Evolutionary conservation across 1,284 basidiomycete genomes (phyloP), one percentile per base, ranked within the genome.

Genomic region (Cystobasidium slooffiae): DNA sequence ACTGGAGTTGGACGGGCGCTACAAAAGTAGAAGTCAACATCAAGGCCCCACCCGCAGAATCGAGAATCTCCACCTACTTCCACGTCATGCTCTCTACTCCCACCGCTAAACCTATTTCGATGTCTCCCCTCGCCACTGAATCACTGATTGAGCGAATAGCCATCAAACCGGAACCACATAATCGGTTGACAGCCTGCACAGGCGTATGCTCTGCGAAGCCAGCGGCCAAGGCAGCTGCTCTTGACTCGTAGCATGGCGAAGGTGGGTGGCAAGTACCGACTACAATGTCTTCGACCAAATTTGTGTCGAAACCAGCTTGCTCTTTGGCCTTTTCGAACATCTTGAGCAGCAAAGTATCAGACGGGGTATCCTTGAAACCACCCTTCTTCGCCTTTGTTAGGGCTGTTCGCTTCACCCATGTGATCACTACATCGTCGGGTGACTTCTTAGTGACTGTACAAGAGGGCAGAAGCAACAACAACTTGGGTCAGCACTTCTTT

Each of bases 21-120:
- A n/a, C n/a, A n/a, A n/a, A n/a, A n/a, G n/a, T n/a, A n/a, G n/a
- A n/a, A n/a, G n/a, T n/a, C n/a, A n/a, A n/a, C n/a, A n/a, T n/a
- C n/a, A n/a, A n/a, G n/a, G n/a, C n/a, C n/a, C n/a, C n/a, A n/a
- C n/a, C n/a, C n/a, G n/a, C n/a, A n/a, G n/a, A n/a, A n/a, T n/a
- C n/a, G n/a, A n/a, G n/a, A n/a, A n/a, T n/a, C n/a, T n/a, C n/a
- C n/a, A n/a, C n/a, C n/a, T n/a, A n/a, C n/a, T 77, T 79, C 46
- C 74, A 77, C 44, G 75, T 80, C 93, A 95, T 94, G 83, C 88
- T 89, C 82, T 96, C 93, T 20, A 91, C 86, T 10, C 93, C 93
- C 46, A 92, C 83, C 1, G 93, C 93, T 8, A 95, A 85, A 3
- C 93, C 93, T 76, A 94, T 85, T 69, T 93, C 88, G 75, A 94